phyloP scores from a whole-genome alignment of 2,329 filamentous ascomycete species.

The Anisogramma anomala region DNA sequence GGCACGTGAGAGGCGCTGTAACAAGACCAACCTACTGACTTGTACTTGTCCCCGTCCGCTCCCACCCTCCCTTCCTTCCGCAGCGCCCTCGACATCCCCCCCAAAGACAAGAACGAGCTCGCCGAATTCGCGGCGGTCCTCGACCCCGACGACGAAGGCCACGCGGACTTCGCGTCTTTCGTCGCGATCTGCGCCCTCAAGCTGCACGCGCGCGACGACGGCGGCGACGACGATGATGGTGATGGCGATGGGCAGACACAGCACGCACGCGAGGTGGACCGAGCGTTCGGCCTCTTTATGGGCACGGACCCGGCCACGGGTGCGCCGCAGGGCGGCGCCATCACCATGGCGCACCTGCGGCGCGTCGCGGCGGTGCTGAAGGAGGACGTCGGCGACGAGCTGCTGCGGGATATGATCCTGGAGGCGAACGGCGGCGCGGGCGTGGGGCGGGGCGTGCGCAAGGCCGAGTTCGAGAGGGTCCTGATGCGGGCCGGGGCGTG shows the following conservation, averaged over 20 bases:
- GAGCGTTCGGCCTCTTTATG: conserved; percentile 74
- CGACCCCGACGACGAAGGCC: conserved; percentile 71
- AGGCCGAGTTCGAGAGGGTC: conserved; percentile 75
- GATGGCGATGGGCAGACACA: conserved; percentile 30
- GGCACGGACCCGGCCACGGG: conserved; percentile 29
- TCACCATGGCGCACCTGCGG: conserved; percentile 68
- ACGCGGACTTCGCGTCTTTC: conserved; percentile 69
- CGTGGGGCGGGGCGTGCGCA: conserved; percentile 56
- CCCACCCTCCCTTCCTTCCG: not conserved
- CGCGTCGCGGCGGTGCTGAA: conserved; percentile 70
- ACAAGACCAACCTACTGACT: no score
- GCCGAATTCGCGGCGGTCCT: conserved; percentile 66
- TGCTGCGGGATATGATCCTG: conserved; percentile 85
- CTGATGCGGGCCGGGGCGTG: conserved; percentile 79
- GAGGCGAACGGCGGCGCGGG: conserved; percentile 81
- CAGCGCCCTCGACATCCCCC: conserved; percentile 72
- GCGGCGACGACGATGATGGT: conserved; percentile 20
- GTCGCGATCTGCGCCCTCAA: conserved; percentile 82
- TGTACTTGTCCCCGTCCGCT: no score
- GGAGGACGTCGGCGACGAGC: conserved; percentile 71
- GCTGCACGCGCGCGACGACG: conserved; percentile 50
- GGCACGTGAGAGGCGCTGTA: no score
- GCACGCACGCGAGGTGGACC: conserved; percentile 58
- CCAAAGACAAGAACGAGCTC: conserved; percentile 52
- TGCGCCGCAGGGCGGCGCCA: conserved; percentile 31